Evolutionary conservation across 2,329 filamentous ascomycete species (phyloP).

Genomic region (Periconia macrospinosa): DNA sequence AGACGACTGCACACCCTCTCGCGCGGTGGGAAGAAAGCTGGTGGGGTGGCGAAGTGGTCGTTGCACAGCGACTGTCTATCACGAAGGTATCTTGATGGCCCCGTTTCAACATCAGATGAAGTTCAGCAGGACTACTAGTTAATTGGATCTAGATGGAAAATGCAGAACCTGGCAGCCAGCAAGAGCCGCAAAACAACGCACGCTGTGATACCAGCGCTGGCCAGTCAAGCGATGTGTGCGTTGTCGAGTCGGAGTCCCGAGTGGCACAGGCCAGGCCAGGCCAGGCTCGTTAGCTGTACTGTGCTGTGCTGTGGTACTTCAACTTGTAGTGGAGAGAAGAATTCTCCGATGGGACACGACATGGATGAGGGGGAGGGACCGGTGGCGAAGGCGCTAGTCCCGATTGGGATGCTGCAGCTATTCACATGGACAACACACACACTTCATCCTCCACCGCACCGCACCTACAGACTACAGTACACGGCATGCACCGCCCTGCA

Average conservation of each 20-base stretch:
- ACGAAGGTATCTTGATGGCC: not conserved
- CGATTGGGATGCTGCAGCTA: not conserved
- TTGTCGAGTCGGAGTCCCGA: too few relatives aligned
- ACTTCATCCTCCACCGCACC: slow-evolving; percentile 37
- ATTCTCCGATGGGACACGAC: slow-evolving; percentile 16
- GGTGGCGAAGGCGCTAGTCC: slow-evolving; percentile 21
- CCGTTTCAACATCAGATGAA: not conserved
- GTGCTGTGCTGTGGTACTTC: too few relatives aligned
- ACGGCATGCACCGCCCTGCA: slow-evolving; percentile 42
- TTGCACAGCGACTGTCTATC: not conserved
- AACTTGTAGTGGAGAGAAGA: not conserved
- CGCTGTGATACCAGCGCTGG: too few relatives aligned
- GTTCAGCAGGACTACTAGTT: slow-evolving; percentile 10
- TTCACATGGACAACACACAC: slow-evolving; percentile 35
- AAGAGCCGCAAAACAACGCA: not conserved
- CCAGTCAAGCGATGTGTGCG: not conserved
- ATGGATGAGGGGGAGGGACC: too few relatives aligned
- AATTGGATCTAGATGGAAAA: slow-evolving; percentile 15
- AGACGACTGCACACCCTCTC: slow-evolving; percentile 13
- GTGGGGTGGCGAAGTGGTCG: slow-evolving; percentile 1
- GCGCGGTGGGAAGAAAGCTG: slow-evolving; percentile 3
- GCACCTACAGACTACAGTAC: slow-evolving; percentile 29
- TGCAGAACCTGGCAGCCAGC: not conserved
- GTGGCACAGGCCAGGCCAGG: too few relatives aligned
- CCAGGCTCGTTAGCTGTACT: too few relatives aligned